These are phyloP conservation scores for Ceratocystis eucalypticola DNA, from an alignment of 2,329 filamentous ascomycete genomes.

Conservation along the genomic window DNA sequence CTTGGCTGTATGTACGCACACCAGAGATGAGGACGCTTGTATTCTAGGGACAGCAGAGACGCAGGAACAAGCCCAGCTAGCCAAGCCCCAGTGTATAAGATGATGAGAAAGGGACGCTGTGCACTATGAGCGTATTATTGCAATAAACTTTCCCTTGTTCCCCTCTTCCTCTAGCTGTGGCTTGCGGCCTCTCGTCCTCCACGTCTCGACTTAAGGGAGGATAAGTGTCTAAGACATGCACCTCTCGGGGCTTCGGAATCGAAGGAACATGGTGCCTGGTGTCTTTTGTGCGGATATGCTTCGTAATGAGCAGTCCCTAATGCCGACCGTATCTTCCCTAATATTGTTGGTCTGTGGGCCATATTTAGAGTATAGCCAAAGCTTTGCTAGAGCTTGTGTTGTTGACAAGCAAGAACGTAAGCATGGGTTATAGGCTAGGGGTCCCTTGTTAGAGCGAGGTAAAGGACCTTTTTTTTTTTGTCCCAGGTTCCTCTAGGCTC, in stretches of 20 bases:
- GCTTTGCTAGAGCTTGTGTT: no score
- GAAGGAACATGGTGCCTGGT: neutral
- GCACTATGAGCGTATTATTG: neutral
- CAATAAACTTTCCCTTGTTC: neutral
- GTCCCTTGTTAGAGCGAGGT: no score
- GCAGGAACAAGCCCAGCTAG: neutral
- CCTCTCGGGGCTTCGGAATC: slow-evolving; percentile 1
- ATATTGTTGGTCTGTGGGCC: no score
- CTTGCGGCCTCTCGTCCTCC: neutral
- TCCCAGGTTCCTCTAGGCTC: no score
- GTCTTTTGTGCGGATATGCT: neutral
- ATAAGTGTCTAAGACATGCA: neutral
- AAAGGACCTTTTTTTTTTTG: no score
- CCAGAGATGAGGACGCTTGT: neutral
- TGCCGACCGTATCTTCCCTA: neutral
- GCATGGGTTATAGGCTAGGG: no score
- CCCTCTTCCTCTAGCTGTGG: neutral
- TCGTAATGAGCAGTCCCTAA: neutral
- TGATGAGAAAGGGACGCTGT: neutral
- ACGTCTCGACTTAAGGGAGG: neutral
- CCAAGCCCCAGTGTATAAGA: neutral
- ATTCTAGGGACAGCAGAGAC: neutral
- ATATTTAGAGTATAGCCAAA: no score
- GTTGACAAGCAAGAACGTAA: no score
- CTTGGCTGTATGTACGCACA: neutral